A percentile compares a stretch with the other conserved stretches of the same genome.
Evolutionary conservation across 495 filamentous ascomycete genomes (phyloP).

Genomic region (Polyplosphaeria fusca): DNA sequence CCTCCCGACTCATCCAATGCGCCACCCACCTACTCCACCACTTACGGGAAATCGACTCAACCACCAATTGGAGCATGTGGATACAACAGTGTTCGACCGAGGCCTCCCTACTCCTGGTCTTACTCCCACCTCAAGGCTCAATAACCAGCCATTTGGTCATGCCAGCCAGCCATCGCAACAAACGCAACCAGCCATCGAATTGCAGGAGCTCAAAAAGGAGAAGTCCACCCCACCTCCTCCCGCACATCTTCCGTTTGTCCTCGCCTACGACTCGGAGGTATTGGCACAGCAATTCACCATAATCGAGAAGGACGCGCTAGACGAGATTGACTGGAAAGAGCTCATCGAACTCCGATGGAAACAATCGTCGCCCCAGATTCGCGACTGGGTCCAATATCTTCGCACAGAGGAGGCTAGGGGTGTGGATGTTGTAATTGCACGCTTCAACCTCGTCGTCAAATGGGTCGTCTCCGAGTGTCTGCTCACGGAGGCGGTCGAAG

Average conservation of each 20-base stretch:
- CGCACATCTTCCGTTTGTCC: constrained; percentile 84
- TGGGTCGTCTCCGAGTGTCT: constrained; percentile 93
- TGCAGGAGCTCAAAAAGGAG: constrained; percentile 30
- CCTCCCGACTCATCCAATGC: constrained; percentile 63
- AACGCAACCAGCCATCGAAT: constrained; percentile 26
- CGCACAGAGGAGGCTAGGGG: constrained; percentile 75
- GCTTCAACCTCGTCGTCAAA: constrained; percentile 97
- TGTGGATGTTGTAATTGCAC: constrained; percentile 91
- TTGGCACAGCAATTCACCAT: constrained; percentile 93
- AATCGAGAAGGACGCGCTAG: constrained; percentile 92
- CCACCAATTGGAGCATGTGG: constrained; percentile 20
- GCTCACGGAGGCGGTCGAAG: constrained; percentile 74
- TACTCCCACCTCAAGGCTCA: constrained; percentile 29
- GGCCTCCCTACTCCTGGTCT: constrained; percentile 29
- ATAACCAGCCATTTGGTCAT: constrained; percentile 27
- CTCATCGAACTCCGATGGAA: constrained; percentile 92
- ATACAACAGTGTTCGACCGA: constrained; percentile 19
- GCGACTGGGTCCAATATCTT: constrained; percentile 92
- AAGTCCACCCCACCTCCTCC: constrained; percentile 25
- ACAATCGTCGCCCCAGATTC: constrained; percentile 61
- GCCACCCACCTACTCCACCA: constrained; percentile 73
- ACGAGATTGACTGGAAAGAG: constrained; percentile 97
- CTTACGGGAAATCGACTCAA: constrained; percentile 51
- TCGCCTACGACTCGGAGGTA: constrained; percentile 84
- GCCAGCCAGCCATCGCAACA: constrained; percentile 11